A percentile compares a stretch with the other conserved stretches of the same genome.
phyloP scores from a whole-genome alignment of 805 yeast genomes.

The Metschnikowia lachancei region DNA sequence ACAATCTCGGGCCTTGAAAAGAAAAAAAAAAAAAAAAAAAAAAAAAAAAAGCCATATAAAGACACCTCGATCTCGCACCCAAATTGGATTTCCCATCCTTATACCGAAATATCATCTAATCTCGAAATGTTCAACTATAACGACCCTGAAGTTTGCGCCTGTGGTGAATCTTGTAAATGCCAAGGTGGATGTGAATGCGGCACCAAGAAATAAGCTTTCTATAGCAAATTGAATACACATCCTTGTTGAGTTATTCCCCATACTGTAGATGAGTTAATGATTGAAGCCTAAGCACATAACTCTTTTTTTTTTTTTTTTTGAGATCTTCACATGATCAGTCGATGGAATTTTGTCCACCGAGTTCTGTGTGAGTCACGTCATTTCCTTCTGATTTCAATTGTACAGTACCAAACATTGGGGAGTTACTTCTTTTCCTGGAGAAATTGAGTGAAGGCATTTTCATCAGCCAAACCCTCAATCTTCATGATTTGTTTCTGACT shows the following conservation, averaged over 20 bases:
- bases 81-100: not conserved
- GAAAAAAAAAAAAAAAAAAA: not conserved
- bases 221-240: not conserved
- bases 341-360: no score
- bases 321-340: no score
- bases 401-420: no score
- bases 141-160: slow-evolving; percentile 15
- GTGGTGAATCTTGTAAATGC: slow-evolving; percentile 15
- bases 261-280: not conserved
- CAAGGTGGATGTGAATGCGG: slow-evolving; percentile 15
- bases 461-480: slow-evolving; percentile 16
- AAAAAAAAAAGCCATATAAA: no score
- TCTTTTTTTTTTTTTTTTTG: no score
- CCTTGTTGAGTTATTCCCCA: not conserved
- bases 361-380: no score
- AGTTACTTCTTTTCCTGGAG: slow-evolving; percentile 1
- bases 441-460: slow-evolving; percentile 11
- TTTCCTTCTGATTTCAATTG: no score
- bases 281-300: no score
- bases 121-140: slow-evolving; percentile 14
- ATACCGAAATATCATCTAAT: not conserved
- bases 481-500: slow-evolving; percentile 23
- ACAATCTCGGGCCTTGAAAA: no score
- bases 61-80: not conserved
- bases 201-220: not conserved